Evolutionary conservation across 177 flowering plant species (phyloP), one percentile per base, ranked within the genome.

Genomic region (Tripterygium wilfordii): DNA sequence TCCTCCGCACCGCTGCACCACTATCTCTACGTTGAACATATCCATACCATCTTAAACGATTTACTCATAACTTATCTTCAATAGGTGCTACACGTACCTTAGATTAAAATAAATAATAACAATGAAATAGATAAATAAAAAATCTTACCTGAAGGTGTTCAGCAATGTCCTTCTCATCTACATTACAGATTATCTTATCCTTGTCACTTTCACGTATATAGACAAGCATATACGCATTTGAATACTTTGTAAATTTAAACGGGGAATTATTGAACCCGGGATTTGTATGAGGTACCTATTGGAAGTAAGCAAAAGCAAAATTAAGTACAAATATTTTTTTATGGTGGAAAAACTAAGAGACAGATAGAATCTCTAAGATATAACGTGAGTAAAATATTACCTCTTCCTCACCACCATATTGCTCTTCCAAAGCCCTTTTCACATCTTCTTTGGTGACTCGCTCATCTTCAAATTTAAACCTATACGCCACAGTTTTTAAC

Each of bases 161-260:
- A 0, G 91, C 95, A 56, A 81, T 88, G 60, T 88, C 96, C 48
- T 81, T 83, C 74, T 85, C 95, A 60, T 83, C 96, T 48, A 88
- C 95, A 65, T 79, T 69, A 55, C 96, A 88, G 36, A 88, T 74
- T 41, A 88, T 80, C 62, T 88, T 88, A 21, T 88, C 96, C 66
- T 82, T 88, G 66, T 88, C 96, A 74, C 90, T 82, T 56, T 82
- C 96, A 30, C 96, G 89, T 52, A 88, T 85, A 58, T 88, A 88
- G 48, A 88, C 96, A 65, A 88, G 91, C 96, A 88, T 88, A 65
- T 88, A 88, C 8, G 96, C 96, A 79, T 88, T 88, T 36, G 96
- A 88, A 40, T 88, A 83, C 61, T 88, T 88, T 1, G 96, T 88
- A 54, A 88, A 88, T 57, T 82, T 88, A 47, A 85, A 80, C 1